phyloP scores from a whole-genome alignment of 768 basidiomycete genomes.

The Mycena haematopus region DNA sequence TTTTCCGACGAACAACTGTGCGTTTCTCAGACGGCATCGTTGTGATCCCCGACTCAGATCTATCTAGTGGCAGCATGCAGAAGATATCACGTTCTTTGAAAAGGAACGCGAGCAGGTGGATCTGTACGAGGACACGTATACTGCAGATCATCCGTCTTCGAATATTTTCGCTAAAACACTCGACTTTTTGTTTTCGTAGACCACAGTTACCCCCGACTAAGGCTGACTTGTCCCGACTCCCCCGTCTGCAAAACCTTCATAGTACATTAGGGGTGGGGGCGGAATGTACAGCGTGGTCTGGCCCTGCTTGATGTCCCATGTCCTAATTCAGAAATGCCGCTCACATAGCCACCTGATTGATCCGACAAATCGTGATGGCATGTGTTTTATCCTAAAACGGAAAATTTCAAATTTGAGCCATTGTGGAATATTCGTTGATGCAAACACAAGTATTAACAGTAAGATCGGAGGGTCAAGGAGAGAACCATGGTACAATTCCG shows the following conservation, averaged over 20 bases:
- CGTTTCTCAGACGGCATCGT: constrained; percentile 5
- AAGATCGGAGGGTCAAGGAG: too few species aligned
- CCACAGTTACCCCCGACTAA: too few species aligned
- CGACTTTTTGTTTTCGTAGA: constrained; percentile 15
- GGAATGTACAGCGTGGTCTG: too few species aligned
- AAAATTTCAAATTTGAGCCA: too few species aligned
- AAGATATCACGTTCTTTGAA: constrained; percentile 52
- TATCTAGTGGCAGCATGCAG: constrained; percentile 46
- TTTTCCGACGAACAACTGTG: constrained; percentile 49
- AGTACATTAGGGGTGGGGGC: too few species aligned
- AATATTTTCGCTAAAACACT: constrained; percentile 5
- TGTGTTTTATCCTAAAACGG: background rate
- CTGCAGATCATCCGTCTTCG: constrained; percentile 12
- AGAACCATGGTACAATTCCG: too few species aligned
- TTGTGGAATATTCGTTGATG: too few species aligned
- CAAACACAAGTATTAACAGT: too few species aligned
- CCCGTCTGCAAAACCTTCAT: too few species aligned
- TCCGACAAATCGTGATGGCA: background rate
- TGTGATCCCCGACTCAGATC: background rate
- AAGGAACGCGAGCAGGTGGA: constrained; percentile 51
- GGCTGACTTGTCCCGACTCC: too few species aligned
- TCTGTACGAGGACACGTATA: constrained; percentile 45
- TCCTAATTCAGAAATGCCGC: background rate
- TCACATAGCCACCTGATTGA: background rate
- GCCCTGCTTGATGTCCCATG: background rate